Conservation (phyloP, 352 stramenopile species). For the Pythium grandisporangium region DNA sequence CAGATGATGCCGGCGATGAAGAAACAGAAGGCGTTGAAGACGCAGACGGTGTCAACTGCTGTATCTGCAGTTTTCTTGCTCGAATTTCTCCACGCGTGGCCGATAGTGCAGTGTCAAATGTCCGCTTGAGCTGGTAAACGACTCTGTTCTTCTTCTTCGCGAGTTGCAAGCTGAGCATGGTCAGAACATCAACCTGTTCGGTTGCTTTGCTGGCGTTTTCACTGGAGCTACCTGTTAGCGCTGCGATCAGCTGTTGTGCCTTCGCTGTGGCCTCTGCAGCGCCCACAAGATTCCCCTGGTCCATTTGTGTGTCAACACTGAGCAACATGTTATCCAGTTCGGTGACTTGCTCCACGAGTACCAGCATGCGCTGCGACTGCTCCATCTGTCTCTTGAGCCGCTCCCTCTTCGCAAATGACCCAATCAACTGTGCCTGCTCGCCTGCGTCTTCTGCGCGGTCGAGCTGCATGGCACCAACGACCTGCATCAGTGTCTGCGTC, state of each 20-base stretch:
- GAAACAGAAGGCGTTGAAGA: too few relatives aligned
- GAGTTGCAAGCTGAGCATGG: slow-evolving; percentile 33
- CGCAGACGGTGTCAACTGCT: not conserved
- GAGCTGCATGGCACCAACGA: slow-evolving; percentile 48
- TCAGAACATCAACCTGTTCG: slow-evolving; percentile 28
- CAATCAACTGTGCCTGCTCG: slow-evolving; percentile 20
- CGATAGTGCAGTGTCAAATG: slow-evolving; percentile 23
- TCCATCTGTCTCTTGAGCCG: slow-evolving; percentile 47
- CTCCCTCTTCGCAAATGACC: slow-evolving; percentile 51
- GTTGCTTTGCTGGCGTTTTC: not conserved
- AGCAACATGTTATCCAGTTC: slow-evolving; percentile 38
- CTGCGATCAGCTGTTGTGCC: slow-evolving; percentile 24
- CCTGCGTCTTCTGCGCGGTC: slow-evolving; percentile 6
- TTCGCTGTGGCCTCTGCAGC: slow-evolving; percentile 29
- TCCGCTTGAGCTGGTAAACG: slow-evolving; percentile 32
- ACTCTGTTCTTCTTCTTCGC: slow-evolving; percentile 46
- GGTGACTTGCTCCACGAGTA: slow-evolving; percentile 59
- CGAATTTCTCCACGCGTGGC: slow-evolving; percentile 34
- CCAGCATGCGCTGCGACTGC: slow-evolving; percentile 49
- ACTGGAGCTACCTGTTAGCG: slow-evolving; percentile 4
- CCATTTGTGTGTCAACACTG: slow-evolving; percentile 37
- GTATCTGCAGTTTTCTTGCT: slow-evolving; percentile 7
- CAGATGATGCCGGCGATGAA: not conserved
- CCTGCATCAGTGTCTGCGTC: slow-evolving; percentile 27
- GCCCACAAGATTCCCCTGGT: slow-evolving; percentile 29